Conservation (phyloP, 352 stramenopile species). For the Blastocystis sp. region DNA sequence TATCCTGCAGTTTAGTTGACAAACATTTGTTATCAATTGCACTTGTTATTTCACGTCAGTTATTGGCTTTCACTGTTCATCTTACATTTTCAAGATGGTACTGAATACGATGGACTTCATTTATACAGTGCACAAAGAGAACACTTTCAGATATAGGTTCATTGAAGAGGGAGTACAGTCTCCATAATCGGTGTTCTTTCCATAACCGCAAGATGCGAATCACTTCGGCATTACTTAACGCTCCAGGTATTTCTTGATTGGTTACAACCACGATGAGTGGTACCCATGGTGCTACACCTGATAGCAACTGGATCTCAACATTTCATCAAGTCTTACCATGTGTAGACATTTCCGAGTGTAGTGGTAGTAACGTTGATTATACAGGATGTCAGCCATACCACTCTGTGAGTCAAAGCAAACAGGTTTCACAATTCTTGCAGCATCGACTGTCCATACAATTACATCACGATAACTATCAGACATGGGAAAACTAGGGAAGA, state of each 20-base stretch:
- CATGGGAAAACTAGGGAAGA: constrained; percentile 50
- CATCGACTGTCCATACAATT: constrained; percentile 28
- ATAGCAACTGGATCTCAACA: constrained; percentile 9
- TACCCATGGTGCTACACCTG: constrained; percentile 49
- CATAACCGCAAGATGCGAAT: constrained; percentile 13
- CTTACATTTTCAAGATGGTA: not conserved
- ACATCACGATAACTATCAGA: constrained; percentile 50
- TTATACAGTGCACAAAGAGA: constrained; percentile 42
- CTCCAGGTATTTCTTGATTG: not conserved
- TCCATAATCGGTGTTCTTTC: constrained; percentile 53
- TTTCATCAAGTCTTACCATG: not conserved
- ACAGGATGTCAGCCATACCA: constrained; percentile 2
- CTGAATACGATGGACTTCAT: constrained; percentile 32
- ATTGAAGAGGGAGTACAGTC: not conserved
- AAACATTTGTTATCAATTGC: constrained; percentile 13
- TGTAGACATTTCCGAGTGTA: constrained; percentile 54
- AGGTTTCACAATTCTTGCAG: not conserved
- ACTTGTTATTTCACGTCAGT: not conserved
- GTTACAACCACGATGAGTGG: constrained; percentile 45
- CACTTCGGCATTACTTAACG: constrained; percentile 4
- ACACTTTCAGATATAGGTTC: not conserved
- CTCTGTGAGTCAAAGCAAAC: not conserved
- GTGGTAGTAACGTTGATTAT: constrained; percentile 64
- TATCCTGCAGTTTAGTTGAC: constrained; percentile 50
- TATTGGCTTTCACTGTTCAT: not conserved